Conservation (phyloP, 2,329 filamentous ascomycete species). For the Penicillium sp. region DNA sequence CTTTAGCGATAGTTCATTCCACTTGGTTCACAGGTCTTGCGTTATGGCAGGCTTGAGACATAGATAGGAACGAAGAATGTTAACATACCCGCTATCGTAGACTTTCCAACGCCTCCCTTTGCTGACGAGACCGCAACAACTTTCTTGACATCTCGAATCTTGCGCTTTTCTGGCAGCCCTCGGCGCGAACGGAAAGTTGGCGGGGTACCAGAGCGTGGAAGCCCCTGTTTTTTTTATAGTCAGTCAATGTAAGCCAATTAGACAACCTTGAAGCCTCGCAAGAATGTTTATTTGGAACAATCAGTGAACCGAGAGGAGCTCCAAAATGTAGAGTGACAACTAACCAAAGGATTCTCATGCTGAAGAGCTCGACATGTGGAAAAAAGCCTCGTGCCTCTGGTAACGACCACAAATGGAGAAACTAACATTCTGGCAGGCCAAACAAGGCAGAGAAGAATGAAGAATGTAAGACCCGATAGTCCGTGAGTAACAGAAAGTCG, state of each 20-base stretch:
- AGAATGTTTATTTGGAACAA: neutral
- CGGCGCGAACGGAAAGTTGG: slow-evolving; percentile 64
- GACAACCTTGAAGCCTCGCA: too few relatives aligned
- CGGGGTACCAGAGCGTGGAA: slow-evolving; percentile 65
- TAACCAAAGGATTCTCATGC: slow-evolving; percentile 86
- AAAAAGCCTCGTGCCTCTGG: slow-evolving; percentile 44
- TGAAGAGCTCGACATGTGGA: slow-evolving; percentile 47
- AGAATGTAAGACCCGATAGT: neutral
- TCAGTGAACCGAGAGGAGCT: neutral
- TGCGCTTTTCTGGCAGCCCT: slow-evolving; percentile 69
- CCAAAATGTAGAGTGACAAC: slow-evolving; percentile 2
- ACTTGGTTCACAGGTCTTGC: neutral
- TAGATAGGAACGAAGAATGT: neutral
- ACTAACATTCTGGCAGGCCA: neutral
- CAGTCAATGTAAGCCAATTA: neutral
- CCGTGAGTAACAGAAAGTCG: neutral
- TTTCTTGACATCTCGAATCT: slow-evolving; percentile 75
- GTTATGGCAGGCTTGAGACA: neutral
- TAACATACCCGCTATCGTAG: slow-evolving; percentile 67
- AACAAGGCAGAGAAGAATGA: neutral
- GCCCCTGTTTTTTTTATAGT: slow-evolving; percentile 50
- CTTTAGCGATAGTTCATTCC: neutral
- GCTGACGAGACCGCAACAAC: slow-evolving; percentile 95
- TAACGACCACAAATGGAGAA: neutral
- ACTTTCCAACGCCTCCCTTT: slow-evolving; percentile 97